A percentile compares a stretch with the other conserved stretches of the same genome.
Conservation (phyloP, 2,329 filamentous ascomycete genomes). For the Raffaelea ambrosiae region DNA sequence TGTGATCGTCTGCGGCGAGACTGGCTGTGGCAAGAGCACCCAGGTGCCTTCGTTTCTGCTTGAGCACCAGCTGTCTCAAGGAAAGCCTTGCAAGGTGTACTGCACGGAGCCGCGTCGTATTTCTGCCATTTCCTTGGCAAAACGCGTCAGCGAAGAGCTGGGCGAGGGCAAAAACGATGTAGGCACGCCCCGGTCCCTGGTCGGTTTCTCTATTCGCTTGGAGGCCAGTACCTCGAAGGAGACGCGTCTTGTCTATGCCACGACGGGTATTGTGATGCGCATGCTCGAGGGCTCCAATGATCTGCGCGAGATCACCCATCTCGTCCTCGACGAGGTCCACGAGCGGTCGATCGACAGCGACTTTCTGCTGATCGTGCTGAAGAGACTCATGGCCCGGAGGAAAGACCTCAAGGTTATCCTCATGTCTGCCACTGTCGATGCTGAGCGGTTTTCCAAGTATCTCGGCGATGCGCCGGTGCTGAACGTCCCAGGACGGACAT, state of each 20-base stretch:
- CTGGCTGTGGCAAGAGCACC: slow-evolving; percentile 94
- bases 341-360: slow-evolving; percentile 95
- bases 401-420: slow-evolving; percentile 85
- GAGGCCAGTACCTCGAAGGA: slow-evolving; percentile 78
- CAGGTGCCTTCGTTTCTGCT: slow-evolving; percentile 93
- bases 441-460: slow-evolving; percentile 83
- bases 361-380: slow-evolving; percentile 86
- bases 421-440: slow-evolving; percentile 97
- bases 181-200: slow-evolving; percentile 72
- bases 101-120: slow-evolving; percentile 94
- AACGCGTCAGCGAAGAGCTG: slow-evolving; percentile 88
- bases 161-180: slow-evolving; percentile 77
- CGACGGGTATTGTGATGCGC: slow-evolving; percentile 86
- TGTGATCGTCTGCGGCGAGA: slow-evolving; percentile 92
- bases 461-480: slow-evolving; percentile 78
- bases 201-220: slow-evolving; percentile 89
- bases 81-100: slow-evolving; percentile 81
- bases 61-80: slow-evolving; percentile 76
- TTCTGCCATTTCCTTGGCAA: slow-evolving; percentile 87
- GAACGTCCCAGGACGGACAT: slow-evolving; percentile 86
- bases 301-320: slow-evolving; percentile 80
- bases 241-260: slow-evolving; percentile 84
- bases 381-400: slow-evolving; percentile 66
- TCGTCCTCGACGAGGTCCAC: slow-evolving; percentile 96
- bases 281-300: slow-evolving; percentile 91